Conservation (phyloP, 805 yeast genomes). For the Millerozyma acaciae region DNA sequence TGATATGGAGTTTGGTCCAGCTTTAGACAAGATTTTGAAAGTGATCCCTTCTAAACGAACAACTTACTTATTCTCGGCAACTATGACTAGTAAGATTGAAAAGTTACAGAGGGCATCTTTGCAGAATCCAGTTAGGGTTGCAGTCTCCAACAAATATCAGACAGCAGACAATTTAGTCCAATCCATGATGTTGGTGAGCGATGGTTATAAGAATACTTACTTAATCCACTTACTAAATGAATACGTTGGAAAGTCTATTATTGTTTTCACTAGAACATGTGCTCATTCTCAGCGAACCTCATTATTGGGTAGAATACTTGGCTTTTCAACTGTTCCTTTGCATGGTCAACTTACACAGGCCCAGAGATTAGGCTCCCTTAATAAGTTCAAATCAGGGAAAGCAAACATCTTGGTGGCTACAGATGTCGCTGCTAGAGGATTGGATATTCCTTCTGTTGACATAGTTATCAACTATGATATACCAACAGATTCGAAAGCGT, state of each 20-base stretch:
- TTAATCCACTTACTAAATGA: constrained; percentile 81
- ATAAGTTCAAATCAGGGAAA: constrained; percentile 71
- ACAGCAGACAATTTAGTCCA: constrained; percentile 94
- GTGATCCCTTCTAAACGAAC: constrained; percentile 83
- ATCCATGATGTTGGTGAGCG: constrained; percentile 84
- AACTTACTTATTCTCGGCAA: constrained; percentile 89
- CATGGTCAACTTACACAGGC: constrained; percentile 90
- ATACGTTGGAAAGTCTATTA: constrained; percentile 76
- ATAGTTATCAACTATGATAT: constrained; percentile 74
- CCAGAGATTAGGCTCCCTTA: constrained; percentile 77
- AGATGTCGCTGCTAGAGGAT: constrained; percentile 86
- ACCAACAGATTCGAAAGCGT: constrained; percentile 81
- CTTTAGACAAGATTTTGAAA: constrained; percentile 77
- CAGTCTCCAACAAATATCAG: constrained; percentile 82
- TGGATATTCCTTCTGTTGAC: constrained; percentile 79
- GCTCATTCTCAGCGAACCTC: constrained; percentile 94
- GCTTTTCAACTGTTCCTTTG: constrained; percentile 86
- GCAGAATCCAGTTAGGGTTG: constrained; percentile 82
- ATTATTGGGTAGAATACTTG: constrained; percentile 70
- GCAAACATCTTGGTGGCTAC: constrained; percentile 73
- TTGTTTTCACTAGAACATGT: constrained; percentile 90
- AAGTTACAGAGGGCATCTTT: constrained; percentile 92
- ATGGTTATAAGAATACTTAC: constrained; percentile 87
- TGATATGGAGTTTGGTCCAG: constrained; percentile 97
- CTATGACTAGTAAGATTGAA: constrained; percentile 93